Percentiles rank a stretch among this genome's conserved stretches.
Conservation (phyloP, 2,329 filamentous ascomycete species). For the Chrysosporium queenslandicum region DNA sequence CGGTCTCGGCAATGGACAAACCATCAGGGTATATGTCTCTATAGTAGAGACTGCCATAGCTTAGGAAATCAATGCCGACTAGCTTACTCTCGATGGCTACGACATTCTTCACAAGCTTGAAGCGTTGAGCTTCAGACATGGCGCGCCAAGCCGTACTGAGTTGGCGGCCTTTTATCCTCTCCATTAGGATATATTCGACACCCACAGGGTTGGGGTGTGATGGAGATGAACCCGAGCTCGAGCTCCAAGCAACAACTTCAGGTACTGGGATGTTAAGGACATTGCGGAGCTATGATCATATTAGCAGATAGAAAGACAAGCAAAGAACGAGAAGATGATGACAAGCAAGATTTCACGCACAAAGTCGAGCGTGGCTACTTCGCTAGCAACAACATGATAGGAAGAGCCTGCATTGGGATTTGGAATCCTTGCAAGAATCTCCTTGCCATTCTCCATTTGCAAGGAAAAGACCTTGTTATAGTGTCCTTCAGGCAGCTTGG, state of each 20-base stretch:
- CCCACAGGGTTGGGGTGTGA: slow-evolving; percentile 18
- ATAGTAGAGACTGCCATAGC: slow-evolving; percentile 20
- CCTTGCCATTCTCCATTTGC: slow-evolving; percentile 15
- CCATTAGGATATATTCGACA: slow-evolving; percentile 21
- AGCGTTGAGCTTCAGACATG: slow-evolving; percentile 18
- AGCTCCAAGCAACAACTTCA: slow-evolving; percentile 17
- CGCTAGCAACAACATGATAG: slow-evolving; percentile 16
- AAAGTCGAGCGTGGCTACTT: slow-evolving; percentile 23
- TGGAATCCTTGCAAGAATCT: slow-evolving; percentile 17
- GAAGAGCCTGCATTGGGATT: slow-evolving; percentile 17
- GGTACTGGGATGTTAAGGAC: slow-evolving; percentile 19
- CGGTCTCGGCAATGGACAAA: no score
- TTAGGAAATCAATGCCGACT: slow-evolving; percentile 8
- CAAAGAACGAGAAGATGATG: neutral
- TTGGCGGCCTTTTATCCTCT: slow-evolving; percentile 17
- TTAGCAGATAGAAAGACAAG: neutral
- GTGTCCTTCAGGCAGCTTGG: slow-evolving; percentile 25
- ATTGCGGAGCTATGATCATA: slow-evolving; percentile 14
- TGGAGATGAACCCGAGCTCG: neutral
- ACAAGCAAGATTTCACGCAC: slow-evolving; percentile 15
- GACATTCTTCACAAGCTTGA: slow-evolving; percentile 18
- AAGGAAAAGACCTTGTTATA: slow-evolving; percentile 24
- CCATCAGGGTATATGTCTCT: slow-evolving; percentile 1
- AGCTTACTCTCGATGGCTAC: slow-evolving; percentile 18
- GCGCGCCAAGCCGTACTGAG: slow-evolving; percentile 17